phyloP scores from a whole-genome alignment of 495 filamentous ascomycete genomes.

The Hypoxylon trugodes region DNA sequence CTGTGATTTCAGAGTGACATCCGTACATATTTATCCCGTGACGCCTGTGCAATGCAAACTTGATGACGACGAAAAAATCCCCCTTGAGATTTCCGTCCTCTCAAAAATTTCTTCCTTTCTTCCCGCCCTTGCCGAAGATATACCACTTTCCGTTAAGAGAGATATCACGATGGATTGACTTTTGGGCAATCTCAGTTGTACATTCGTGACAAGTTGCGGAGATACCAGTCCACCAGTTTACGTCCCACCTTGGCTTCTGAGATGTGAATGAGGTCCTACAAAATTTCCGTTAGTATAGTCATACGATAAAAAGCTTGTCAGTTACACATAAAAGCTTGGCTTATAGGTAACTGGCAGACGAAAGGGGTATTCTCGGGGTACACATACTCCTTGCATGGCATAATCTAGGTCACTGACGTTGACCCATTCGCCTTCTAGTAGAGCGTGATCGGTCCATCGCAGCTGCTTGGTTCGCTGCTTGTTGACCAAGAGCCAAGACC shows the following conservation, averaged over 20 bases:
- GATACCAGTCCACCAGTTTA: conserved; percentile 97
- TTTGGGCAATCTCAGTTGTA: conserved; percentile 60
- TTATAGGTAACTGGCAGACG: no score
- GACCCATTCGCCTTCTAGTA: conserved; percentile 90
- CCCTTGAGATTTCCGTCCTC: conserved; percentile 2
- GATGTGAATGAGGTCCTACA: conserved; percentile 91
- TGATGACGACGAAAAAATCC: conserved; percentile 26
- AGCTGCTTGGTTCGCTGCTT: conserved; percentile 98
- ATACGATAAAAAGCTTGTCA: conserved; percentile 29
- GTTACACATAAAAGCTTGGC: conserved; percentile 16
- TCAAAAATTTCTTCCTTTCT: conserved; percentile 8
- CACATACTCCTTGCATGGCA: conserved; percentile 86
- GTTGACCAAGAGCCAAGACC: conserved; percentile 91
- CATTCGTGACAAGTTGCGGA: conserved; percentile 92
- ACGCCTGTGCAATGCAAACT: conserved; percentile 43
- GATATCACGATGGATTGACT: no score
- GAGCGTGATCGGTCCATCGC: conserved; percentile 87
- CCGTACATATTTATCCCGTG: conserved; percentile 29
- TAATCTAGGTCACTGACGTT: conserved; percentile 95
- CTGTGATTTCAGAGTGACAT: conserved; percentile 29
- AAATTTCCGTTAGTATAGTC: conserved; percentile 39
- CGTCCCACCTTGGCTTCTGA: conserved; percentile 98
- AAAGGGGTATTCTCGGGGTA: not conserved
- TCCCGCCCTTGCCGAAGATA: conserved; percentile 8
- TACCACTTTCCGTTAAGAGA: not conserved